phyloP scores from a whole-genome alignment of 2,329 filamentous ascomycete genomes.

The Xylariaceae sp. region DNA sequence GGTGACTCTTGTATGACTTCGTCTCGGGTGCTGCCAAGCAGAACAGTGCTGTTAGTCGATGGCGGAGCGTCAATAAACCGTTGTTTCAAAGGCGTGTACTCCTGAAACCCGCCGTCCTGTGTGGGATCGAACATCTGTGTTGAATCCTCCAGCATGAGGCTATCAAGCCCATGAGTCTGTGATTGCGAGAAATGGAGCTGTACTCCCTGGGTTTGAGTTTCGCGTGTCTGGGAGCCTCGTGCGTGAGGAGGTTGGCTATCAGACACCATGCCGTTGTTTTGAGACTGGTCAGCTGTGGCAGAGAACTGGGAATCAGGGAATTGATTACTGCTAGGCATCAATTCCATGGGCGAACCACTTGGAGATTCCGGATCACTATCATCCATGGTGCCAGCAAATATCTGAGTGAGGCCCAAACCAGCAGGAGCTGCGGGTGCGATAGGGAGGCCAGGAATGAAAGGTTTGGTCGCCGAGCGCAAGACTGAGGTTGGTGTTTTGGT shows the following conservation, averaged over 20 bases:
- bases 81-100: constrained; percentile 64
- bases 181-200: constrained; percentile 56
- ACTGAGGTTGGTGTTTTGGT: constrained; percentile 57
- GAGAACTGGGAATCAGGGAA: constrained; percentile 58
- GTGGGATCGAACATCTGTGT: constrained; percentile 70
- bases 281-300: constrained; percentile 50
- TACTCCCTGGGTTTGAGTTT: constrained; percentile 44
- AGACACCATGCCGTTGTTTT: constrained; percentile 46
- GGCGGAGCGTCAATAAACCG: constrained; percentile 60
- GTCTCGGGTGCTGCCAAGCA: constrained; percentile 39
- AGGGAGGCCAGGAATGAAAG: constrained; percentile 64
- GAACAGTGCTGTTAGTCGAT: constrained; percentile 67
- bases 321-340: constrained; percentile 53
- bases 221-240: constrained; percentile 33
- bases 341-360: constrained; percentile 38
- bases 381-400: constrained; percentile 86
- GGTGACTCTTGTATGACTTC: constrained; percentile 57
- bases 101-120: constrained; percentile 72
- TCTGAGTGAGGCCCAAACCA: constrained; percentile 75
- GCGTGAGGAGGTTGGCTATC: constrained; percentile 44
- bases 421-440: constrained; percentile 49
- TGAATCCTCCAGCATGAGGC: constrained; percentile 43
- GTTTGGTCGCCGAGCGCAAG: constrained; percentile 63
- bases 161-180: constrained; percentile 55
- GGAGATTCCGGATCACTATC: constrained; percentile 44